Evolutionary conservation across 495 filamentous ascomycete species (phyloP).

Genomic region (Parachaetomium inaequale): DNA sequence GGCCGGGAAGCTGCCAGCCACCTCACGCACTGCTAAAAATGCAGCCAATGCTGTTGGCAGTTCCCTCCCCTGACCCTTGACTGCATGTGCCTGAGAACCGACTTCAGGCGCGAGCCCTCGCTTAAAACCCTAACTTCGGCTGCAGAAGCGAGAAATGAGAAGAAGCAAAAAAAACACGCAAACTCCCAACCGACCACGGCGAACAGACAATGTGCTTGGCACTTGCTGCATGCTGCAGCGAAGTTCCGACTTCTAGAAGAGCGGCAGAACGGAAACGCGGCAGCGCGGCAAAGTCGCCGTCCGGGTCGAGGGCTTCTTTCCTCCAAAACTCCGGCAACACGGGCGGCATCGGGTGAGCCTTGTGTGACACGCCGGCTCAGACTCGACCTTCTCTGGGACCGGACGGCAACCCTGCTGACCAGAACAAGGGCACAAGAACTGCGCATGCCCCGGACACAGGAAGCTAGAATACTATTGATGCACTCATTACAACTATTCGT

Average conservation of each 20-base stretch:
- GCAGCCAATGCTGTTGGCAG: conserved; percentile 8
- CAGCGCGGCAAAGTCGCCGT: not conserved
- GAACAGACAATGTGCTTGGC: not conserved
- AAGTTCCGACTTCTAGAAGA: not conserved
- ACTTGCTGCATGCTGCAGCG: not conserved
- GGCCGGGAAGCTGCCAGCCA: not conserved
- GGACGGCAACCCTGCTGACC: not conserved
- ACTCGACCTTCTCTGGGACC: not conserved
- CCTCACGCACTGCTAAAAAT: not conserved
- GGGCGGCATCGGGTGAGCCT: no score
- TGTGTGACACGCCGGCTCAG: not conserved
- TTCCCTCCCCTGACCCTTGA: not conserved
- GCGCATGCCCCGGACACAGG: not conserved
- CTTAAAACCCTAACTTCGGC: not conserved
- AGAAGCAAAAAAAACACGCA: not conserved
- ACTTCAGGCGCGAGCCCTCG: not conserved
- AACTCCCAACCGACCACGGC: not conserved
- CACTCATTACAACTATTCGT: not conserved
- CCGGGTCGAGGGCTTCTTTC: not conserved
- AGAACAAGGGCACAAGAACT: not conserved
- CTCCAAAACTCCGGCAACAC: no score
- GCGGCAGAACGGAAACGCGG: conserved; percentile 6
- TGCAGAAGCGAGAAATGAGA: conserved; percentile 6
- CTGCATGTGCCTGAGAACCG: conserved; percentile 2
- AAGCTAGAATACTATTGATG: conserved; percentile 4